These are phyloP conservation scores for Lachancea thermotolerans DNA, from an alignment of 805 yeast species.

Conservation along the genomic window DNA sequence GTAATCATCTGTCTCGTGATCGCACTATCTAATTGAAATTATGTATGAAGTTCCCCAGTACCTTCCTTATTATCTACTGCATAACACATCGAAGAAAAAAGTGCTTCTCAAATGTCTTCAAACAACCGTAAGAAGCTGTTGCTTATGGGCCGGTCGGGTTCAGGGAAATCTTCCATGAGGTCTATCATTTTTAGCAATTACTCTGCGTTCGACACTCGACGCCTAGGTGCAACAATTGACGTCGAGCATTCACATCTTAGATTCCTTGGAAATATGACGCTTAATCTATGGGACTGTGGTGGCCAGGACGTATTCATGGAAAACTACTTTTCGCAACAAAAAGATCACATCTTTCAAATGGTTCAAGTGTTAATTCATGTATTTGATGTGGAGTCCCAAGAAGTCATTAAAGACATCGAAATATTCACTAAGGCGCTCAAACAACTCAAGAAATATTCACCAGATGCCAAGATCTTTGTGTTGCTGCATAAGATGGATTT, in stretches of 20 bases:
- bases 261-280: constrained; percentile 89
- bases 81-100: no score
- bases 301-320: constrained; percentile 97
- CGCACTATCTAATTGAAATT: background rate
- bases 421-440: constrained; percentile 79
- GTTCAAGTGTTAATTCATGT: constrained; percentile 94
- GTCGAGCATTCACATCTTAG: constrained; percentile 96
- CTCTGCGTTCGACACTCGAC: constrained; percentile 91
- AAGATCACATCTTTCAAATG: constrained; percentile 89
- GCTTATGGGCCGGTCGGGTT: constrained; percentile 88
- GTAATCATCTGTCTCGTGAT: constrained; percentile 4
- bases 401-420: constrained; percentile 87
- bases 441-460: constrained; percentile 76
- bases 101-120: constrained; percentile 15
- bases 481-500: constrained; percentile 94
- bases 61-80: no score
- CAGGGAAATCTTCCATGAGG: constrained; percentile 97
- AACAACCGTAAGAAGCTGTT: constrained; percentile 53
- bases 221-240: constrained; percentile 95
- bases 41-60: no score
- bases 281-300: constrained; percentile 97
- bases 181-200: constrained; percentile 93
- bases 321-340: constrained; percentile 79
- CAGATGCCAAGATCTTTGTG: constrained; percentile 86
- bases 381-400: constrained; percentile 90